Conservation (phyloP, 305 asterid genomes). For the Striga hermonthica region DNA sequence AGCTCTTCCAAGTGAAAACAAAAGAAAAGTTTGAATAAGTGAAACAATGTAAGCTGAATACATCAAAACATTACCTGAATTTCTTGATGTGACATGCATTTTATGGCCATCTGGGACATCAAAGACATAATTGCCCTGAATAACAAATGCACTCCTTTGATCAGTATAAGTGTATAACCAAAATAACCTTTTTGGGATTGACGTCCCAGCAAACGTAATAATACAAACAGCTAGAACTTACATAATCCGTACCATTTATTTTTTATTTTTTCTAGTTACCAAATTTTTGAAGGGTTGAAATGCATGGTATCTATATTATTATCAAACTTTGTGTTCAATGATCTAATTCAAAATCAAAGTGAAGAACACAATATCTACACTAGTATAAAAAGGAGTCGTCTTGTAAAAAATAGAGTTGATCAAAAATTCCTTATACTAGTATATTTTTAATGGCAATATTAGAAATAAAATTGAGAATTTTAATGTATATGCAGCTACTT, state of each 20-base stretch:
- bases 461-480: too few relatives aligned
- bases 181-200: slow-evolving; percentile 9
- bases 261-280: background rate
- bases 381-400: too few relatives aligned
- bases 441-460: too few relatives aligned
- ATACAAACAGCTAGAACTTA: background rate
- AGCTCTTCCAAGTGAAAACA: slow-evolving; percentile 15
- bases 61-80: slow-evolving; percentile 55
- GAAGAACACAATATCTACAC: too few relatives aligned
- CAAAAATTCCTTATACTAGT: too few relatives aligned
- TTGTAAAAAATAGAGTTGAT: too few relatives aligned
- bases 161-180: slow-evolving; percentile 5
- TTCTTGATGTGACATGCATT: slow-evolving; percentile 66
- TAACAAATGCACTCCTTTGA: slow-evolving; percentile 28
- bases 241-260: background rate
- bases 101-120: slow-evolving; percentile 93
- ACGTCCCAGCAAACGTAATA: slow-evolving; percentile 14
- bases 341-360: background rate
- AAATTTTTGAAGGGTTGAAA: slow-evolving; percentile 5
- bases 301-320: slow-evolving; percentile 9
- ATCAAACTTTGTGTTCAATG: slow-evolving; percentile 13
- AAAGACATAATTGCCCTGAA: slow-evolving; percentile 83
- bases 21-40: slow-evolving; percentile 22
- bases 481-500: too few relatives aligned
- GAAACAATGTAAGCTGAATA: slow-evolving; percentile 20